These are phyloP conservation scores for Phaseolus coccineus DNA, from an alignment of 331 rosid species.

Conservation along the genomic window DNA sequence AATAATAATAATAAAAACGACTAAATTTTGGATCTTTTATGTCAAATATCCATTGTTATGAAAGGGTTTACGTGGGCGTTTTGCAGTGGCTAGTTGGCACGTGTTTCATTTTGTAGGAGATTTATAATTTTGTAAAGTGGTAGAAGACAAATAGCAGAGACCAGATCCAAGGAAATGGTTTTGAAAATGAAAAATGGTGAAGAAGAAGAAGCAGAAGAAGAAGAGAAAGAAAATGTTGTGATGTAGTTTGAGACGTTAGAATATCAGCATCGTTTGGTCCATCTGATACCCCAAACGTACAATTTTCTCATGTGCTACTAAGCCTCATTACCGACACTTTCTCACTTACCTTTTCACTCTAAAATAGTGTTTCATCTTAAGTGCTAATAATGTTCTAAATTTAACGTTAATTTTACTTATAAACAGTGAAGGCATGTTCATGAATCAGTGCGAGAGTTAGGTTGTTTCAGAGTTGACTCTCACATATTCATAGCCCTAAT, in stretches of 20 bases:
- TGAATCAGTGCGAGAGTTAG: background rate
- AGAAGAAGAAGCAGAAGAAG: background rate
- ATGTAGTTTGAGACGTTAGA: slow-evolving; percentile 49
- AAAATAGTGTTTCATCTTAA: background rate
- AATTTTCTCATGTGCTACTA: slow-evolving; percentile 50
- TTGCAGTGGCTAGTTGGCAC: slow-evolving; percentile 28
- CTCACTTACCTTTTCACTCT: background rate
- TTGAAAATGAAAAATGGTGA: background rate
- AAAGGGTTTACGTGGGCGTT: slow-evolving; percentile 18
- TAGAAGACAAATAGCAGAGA: background rate
- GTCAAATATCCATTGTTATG: slow-evolving; percentile 28
- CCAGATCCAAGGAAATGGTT: background rate
- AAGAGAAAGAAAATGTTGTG: too few relatives aligned
- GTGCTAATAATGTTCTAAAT: too few relatives aligned
- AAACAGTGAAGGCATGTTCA: background rate
- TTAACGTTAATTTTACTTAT: background rate
- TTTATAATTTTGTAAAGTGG: background rate
- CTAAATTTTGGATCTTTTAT: slow-evolving; percentile 1
- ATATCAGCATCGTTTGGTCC: slow-evolving; percentile 66
- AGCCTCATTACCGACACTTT: slow-evolving; percentile 64
- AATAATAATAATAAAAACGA: background rate
- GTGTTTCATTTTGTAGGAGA: background rate
- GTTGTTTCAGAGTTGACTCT: background rate
- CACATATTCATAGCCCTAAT: too few relatives aligned
- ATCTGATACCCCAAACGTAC: slow-evolving; percentile 44